Conservation (phyloP, 1,139 yeast genomes). For the Sugiyamaella neomexicana region DNA sequence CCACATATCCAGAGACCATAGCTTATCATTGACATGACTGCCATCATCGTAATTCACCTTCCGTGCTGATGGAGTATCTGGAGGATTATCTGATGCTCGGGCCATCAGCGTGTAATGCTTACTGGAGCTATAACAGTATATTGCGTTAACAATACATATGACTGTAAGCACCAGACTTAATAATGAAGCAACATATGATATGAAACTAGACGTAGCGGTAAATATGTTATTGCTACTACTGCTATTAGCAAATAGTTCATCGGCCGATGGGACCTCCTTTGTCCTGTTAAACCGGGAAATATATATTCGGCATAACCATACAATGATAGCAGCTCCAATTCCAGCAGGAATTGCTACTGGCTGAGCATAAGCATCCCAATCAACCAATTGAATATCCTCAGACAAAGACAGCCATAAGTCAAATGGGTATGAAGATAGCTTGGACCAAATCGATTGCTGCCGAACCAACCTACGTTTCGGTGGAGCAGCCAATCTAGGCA, state of each 20-base stretch:
- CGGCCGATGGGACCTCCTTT: background rate
- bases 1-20: conserved; percentile 62
- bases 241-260: background rate
- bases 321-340: conserved; percentile 39
- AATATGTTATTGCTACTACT: background rate
- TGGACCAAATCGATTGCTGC: conserved; percentile 42
- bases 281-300: background rate
- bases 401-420: conserved; percentile 55
- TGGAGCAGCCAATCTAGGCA: conserved; percentile 9
- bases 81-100: conserved; percentile 41
- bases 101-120: conserved; percentile 47
- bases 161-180: conserved; percentile 21
- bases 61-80: conserved; percentile 46
- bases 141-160: conserved; percentile 38
- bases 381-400: conserved; percentile 56
- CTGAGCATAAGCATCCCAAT: conserved; percentile 62
- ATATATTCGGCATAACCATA: conserved; percentile 30
- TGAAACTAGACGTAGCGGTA: conserved; percentile 5
- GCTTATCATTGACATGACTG: conserved; percentile 22
- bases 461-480: conserved; percentile 12
- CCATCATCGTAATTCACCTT: conserved; percentile 33
- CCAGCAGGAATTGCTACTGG: conserved; percentile 53
- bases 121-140: conserved; percentile 40
- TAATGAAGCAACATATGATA: conserved; percentile 17
- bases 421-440: conserved; percentile 54